phyloP scores from a whole-genome alignment of 257 asterid species.

The Jacaranda copaia region DNA sequence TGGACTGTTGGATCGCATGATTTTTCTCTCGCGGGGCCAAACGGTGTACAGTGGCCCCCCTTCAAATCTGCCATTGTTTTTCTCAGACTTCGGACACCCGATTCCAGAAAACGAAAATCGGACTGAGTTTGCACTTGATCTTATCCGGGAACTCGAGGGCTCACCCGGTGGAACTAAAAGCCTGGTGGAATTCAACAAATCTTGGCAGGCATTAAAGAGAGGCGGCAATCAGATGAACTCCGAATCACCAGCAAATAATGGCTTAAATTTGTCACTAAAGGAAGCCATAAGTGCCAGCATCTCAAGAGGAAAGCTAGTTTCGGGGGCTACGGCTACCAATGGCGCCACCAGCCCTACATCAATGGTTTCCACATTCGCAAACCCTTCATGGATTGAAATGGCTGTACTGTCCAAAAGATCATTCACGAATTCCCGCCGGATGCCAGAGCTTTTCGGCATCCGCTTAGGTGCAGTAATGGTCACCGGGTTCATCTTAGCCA shows the following conservation, averaged over 20 bases:
- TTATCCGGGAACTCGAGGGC: conserved; percentile 75
- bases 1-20: conserved; percentile 64
- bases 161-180: conserved; percentile 72
- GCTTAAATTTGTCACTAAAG: conserved; percentile 51
- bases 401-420: background rate
- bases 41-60: conserved; percentile 82
- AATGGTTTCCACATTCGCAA: background rate
- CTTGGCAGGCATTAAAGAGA: conserved; percentile 57
- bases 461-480: background rate
- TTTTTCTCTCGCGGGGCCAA: conserved; percentile 73
- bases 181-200: conserved; percentile 67
- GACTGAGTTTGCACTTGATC: conserved; percentile 73
- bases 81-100: conserved; percentile 76
- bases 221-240: background rate
- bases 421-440: conserved; percentile 1
- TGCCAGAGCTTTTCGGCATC: conserved; percentile 5
- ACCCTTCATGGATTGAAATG: conserved; percentile 15
- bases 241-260: background rate
- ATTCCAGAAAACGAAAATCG: conserved; percentile 73
- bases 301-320: conserved; percentile 76
- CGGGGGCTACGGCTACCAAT: conserved; percentile 49
- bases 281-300: conserved; percentile 77
- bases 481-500: conserved; percentile 21
- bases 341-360: background rate
- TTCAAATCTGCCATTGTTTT: conserved; percentile 51